Evolutionary conservation across 2,329 filamentous ascomycete species (phyloP).

Genomic region (Dactylonectria macrodidyma): DNA sequence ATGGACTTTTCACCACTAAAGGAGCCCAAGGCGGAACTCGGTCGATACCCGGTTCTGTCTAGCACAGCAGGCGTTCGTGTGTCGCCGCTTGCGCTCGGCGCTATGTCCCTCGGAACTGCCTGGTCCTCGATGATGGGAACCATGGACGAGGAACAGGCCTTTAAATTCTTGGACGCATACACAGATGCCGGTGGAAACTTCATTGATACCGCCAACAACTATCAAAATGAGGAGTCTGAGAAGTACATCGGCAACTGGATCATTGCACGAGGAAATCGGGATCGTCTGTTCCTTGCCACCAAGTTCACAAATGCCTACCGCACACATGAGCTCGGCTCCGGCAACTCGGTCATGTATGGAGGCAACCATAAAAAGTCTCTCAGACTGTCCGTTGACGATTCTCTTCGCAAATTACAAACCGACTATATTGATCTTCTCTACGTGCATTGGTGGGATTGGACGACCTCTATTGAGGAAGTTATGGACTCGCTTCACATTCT

Average conservation of each 20-base stretch:
- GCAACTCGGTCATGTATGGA: constrained; percentile 51
- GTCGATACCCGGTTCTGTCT: background rate
- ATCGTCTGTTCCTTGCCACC: constrained; percentile 68
- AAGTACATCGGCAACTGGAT: constrained; percentile 73
- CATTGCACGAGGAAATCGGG: constrained; percentile 62
- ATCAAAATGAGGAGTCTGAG: constrained; percentile 72
- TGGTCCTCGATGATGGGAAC: constrained; percentile 64
- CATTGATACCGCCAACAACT: constrained; percentile 75
- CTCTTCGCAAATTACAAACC: constrained; percentile 55
- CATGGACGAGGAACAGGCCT: constrained; percentile 68
- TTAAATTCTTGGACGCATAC: constrained; percentile 72
- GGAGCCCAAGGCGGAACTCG: constrained; percentile 8
- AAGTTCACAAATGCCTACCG: constrained; percentile 63
- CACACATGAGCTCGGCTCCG: background rate
- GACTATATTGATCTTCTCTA: constrained; percentile 52
- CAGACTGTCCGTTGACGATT: background rate
- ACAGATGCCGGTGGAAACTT: constrained; percentile 75
- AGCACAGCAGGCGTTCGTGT: constrained; percentile 4
- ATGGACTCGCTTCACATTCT: constrained; percentile 46
- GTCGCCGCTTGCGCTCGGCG: background rate
- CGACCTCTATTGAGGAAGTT: constrained; percentile 41
- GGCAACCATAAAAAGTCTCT: constrained; percentile 57
- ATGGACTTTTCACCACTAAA: too few species aligned
- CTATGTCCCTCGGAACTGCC: constrained; percentile 66
- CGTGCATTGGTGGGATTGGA: constrained; percentile 47